Evolutionary conservation across 352 stramenopile genomes (phyloP), one percentile per base, ranked within the genome.

Genomic region (Vaucheria bursata): DNA sequence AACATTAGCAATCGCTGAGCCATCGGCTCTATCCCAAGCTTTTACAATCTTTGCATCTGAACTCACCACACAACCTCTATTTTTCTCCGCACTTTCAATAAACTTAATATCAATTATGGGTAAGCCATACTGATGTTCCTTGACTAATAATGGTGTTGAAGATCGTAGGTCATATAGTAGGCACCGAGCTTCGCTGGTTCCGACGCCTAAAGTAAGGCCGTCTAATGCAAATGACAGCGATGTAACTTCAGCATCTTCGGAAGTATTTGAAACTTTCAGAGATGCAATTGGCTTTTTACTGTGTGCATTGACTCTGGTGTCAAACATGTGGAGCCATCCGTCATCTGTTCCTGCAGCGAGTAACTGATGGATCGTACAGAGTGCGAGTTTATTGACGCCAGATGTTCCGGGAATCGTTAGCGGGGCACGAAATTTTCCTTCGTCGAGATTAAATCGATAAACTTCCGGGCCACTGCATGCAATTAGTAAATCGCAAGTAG

Each of bases 391-490:
- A 78, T 97, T 97, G 31, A 92, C 88, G 25, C 89, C 92, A 0
- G 40, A 52, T 2, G 32, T 34, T 1, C 85, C 85, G 66, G 74
- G 77, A 66, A 94, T 82, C 78, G 90, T 84, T 35, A 97, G 80
- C 39, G 93, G 90, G 31, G 90, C 88, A 29, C 94, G 80, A 85
- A 99, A 99, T 53, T 92, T 87, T 8, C 97, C 97, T 80, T 98
- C 89, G 83, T 99, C 96, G 64, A 99, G 87, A 84, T 98, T 98
- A 35, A 99, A 88, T 49, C 96, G 86, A 87, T 99, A 99, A 6
- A 99, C 88, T 71, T 98, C 88, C 1, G 88, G 86, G 31, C 85
- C 85, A 2, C 89, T 92, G 0, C 88, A 90, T 25, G 86, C 93
- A 33, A 99, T 87, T 79, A 97, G 92, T 50, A 99, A 87, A 78